Percentiles rank a stretch among this genome's conserved stretches.
Evolutionary conservation across 2,329 filamentous ascomycete genomes (phyloP).

Genomic region (Emmonsiellopsis sp.): DNA sequence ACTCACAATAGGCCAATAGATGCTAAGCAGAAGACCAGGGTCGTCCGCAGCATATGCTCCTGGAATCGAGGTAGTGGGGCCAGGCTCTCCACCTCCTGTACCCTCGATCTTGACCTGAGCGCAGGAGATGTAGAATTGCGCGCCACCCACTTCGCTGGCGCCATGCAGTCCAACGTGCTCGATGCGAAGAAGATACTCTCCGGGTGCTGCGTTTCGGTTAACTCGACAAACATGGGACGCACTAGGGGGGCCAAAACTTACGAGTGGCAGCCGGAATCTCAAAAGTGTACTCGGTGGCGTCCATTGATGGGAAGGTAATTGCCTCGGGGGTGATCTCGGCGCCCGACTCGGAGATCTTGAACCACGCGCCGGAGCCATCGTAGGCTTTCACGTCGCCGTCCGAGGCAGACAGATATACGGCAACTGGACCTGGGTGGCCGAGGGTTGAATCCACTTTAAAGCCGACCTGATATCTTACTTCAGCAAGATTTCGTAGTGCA

Average conservation of each 20-base stretch:
- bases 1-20: slow-evolving; percentile 8
- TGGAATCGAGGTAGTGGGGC: not conserved
- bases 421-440: slow-evolving; percentile 1
- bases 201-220: not conserved
- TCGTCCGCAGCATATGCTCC: slow-evolving; percentile 4
- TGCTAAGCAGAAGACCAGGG: slow-evolving; percentile 2
- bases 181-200: slow-evolving; percentile 1
- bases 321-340: not conserved
- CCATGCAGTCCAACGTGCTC: not conserved
- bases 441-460: not conserved
- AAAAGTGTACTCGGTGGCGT: slow-evolving; percentile 15
- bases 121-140: slow-evolving; percentile 7
- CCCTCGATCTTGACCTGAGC: slow-evolving; percentile 27
- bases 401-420: not conserved
- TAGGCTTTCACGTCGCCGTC: not conserved
- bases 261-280: slow-evolving; percentile 34
- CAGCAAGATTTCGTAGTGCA: no score
- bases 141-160: not conserved
- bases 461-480: not conserved
- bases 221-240: no score
- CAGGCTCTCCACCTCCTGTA: slow-evolving; percentile 24
- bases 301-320: not conserved
- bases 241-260: not conserved
- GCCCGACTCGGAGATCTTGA: not conserved
- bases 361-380: slow-evolving; percentile 1